These are phyloP conservation scores for Quercus alba DNA, from an alignment of 306 rosid genomes.

Conservation along the genomic window DNA sequence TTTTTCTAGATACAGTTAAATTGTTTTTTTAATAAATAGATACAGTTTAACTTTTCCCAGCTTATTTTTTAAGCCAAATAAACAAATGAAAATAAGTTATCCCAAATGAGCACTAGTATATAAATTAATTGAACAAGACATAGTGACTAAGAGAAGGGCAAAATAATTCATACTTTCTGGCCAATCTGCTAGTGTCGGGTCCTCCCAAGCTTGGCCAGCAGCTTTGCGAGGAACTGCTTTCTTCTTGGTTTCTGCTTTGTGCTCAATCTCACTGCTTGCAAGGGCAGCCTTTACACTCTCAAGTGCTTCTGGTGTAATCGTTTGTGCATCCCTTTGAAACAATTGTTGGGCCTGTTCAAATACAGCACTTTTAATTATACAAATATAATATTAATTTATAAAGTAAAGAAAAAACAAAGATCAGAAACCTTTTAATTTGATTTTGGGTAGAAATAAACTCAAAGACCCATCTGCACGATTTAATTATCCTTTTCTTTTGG, in stretches of 20 bases:
- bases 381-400: background rate
- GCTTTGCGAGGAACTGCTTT: slow-evolving; percentile 96
- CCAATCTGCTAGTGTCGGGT: slow-evolving; percentile 92
- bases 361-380: background rate
- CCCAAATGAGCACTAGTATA: background rate
- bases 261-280: slow-evolving; percentile 85
- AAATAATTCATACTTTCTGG: slow-evolving; percentile 67
- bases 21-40: too few relatives aligned
- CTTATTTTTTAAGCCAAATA: too few relatives aligned
- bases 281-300: slow-evolving; percentile 95
- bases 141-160: background rate
- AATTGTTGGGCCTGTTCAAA: slow-evolving; percentile 79
- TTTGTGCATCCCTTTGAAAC: slow-evolving; percentile 92
- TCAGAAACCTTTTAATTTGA: too few relatives aligned
- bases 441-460: too few relatives aligned
- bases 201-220: slow-evolving; percentile 96
- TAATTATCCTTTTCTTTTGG: background rate
- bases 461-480: background rate
- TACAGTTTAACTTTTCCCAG: too few relatives aligned
- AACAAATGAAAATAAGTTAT: too few relatives aligned
- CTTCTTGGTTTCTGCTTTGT: slow-evolving; percentile 77
- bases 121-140: background rate
- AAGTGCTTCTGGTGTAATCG: slow-evolving; percentile 86
- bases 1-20: too few relatives aligned
- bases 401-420: background rate